Evolutionary conservation across 164 flowering plant genomes (phyloP).

Genomic region (Vitis cinerea): DNA sequence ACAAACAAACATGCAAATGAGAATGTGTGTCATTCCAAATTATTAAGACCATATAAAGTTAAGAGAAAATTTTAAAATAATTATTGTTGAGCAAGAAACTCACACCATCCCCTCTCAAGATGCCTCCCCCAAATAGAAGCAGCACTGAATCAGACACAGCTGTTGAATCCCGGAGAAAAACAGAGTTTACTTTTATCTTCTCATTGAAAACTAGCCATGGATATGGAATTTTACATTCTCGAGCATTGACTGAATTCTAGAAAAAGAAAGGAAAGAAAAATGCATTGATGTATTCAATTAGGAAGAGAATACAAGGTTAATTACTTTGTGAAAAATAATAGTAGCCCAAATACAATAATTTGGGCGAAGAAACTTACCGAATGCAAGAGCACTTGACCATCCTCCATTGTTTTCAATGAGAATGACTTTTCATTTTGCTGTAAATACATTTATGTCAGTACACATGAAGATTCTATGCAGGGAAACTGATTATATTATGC

Average conservation of each 20-base stretch:
- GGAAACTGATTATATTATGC: not conserved
- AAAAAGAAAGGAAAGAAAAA: slow-evolving; percentile 8
- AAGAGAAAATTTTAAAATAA: not conserved
- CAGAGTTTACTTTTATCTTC: slow-evolving; percentile 87
- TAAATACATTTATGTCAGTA: slow-evolving; percentile 12
- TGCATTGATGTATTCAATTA: not conserved
- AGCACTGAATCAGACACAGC: slow-evolving; percentile 87
- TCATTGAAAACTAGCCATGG: slow-evolving; percentile 98
- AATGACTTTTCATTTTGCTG: slow-evolving; percentile 86
- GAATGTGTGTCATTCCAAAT: not conserved
- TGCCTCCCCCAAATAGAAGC: slow-evolving; percentile 87
- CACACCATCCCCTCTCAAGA: slow-evolving; percentile 63
- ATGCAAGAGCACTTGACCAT: slow-evolving; percentile 81
- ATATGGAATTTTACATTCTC: slow-evolving; percentile 68
- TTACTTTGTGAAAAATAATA: not conserved
- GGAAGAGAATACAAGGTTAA: not conserved
- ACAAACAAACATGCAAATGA: not conserved
- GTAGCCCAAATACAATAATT: not conserved
- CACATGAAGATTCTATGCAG: not conserved
- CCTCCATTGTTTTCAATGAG: slow-evolving; percentile 92
- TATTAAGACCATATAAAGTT: not conserved
- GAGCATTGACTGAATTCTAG: slow-evolving; percentile 86
- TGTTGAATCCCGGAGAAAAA: slow-evolving; percentile 90
- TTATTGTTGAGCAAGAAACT: slow-evolving; percentile 19
- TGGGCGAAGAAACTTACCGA: slow-evolving; percentile 45